Conservation (phyloP, 805 yeast genomes). For the Candida caryicola region DNA sequence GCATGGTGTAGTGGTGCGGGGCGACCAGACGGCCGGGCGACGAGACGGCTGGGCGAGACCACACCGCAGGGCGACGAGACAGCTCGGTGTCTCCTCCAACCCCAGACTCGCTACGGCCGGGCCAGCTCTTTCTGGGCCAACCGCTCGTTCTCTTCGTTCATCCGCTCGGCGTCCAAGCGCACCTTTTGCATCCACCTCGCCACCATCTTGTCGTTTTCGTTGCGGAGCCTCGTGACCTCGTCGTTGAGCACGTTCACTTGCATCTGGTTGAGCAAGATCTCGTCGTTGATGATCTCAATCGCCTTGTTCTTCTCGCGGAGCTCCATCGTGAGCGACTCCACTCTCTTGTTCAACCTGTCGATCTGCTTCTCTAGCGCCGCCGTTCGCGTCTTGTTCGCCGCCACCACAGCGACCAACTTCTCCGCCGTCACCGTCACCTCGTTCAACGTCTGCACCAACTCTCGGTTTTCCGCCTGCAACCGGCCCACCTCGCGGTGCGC, state of each 20-base stretch:
- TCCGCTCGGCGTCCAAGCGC: conserved; percentile 54
- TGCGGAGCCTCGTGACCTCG: conserved; percentile 36
- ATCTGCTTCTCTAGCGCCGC: conserved; percentile 16
- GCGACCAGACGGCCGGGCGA: too few species aligned
- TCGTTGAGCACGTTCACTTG: conserved; percentile 49
- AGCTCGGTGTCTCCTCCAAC: too few species aligned
- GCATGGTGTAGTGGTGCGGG: too few species aligned
- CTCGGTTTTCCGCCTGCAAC: conserved; percentile 2
- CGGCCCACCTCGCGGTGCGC: not conserved
- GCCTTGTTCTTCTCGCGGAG: conserved; percentile 51
- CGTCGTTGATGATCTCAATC: conserved; percentile 63
- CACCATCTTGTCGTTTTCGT: conserved; percentile 51
- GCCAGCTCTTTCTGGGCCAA: not conserved
- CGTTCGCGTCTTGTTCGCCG: conserved; percentile 6
- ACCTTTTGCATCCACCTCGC: conserved; percentile 43
- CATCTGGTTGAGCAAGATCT: conserved; percentile 56
- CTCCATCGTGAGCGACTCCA: conserved; percentile 25
- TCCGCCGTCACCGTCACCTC: conserved; percentile 3
- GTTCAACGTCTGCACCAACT: conserved; percentile 4
- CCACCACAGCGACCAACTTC: conserved; percentile 3
- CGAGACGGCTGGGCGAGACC: too few species aligned
- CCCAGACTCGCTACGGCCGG: too few species aligned
- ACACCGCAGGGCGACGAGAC: too few species aligned
- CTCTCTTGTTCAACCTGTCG: conserved; percentile 15
- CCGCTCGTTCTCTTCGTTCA: conserved; percentile 47